Base-by-base conservation (phyloP, 768 basidiomycete genomes). In the Lentinula detonsa region DNA sequence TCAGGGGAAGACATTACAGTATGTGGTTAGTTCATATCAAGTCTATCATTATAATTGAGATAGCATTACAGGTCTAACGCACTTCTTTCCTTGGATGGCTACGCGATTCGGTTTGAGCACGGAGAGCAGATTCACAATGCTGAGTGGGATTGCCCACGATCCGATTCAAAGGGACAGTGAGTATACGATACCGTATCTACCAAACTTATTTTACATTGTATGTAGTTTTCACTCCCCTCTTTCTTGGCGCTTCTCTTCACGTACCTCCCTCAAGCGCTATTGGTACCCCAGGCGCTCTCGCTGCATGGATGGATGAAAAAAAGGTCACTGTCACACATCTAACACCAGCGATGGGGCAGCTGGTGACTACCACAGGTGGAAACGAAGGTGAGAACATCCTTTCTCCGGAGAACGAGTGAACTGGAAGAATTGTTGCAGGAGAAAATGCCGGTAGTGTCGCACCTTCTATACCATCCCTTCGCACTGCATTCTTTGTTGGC, bases 11-110 rank as follows among this genome's bases (percentile, higher is more conserved):
- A 49, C 97, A 99, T 72, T 98, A 91, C 74, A 93, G 91, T 65
- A 56, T 28, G 55, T 56, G n/a, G 4, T 39, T 33, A 33, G 11
- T 18, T 23, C 23, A 16, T 40, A n/a, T 31, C 37, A 10, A 23
- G 13, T 28, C 28, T 28, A 28, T 28, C 28, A 11, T 56, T 8
- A n/a, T 28, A 4, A 10, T 21, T 21, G 33, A 56, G 1, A 23
- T 9, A 13, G 39, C 11, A 16, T 40, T 33, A 11, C 13, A 56
- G 55, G 55, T 16, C 76, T 99, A 65, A 99, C 97, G 0, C 97
- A 98, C 71, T 99, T 98, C 82, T 98, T 98, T 84, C 95, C 95
- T 2, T 99, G 97, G 97, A 98, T 99, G 97, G 89, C 90, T 21
- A 76, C 93, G 70, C 76, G 86, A 34, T 99, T 98, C 70, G 86